Base-by-base conservation (phyloP, 2,329 filamentous ascomycete species). In the Aspergillus sp. region DNA sequence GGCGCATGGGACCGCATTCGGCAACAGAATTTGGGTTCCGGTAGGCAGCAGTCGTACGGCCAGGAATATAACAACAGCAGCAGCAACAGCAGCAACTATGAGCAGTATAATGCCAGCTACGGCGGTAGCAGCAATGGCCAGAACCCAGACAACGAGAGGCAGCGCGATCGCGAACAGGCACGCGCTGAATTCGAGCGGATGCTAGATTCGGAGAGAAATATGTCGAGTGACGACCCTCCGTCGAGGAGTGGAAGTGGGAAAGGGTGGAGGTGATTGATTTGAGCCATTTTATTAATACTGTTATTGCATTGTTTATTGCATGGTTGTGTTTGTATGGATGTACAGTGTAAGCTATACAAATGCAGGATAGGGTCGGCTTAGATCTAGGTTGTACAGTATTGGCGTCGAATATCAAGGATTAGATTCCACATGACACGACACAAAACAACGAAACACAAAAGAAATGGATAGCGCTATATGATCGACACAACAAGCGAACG, bases 181-280 rank as follows among this genome's bases (percentile, higher is more conserved):
- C 70, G 70, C 47, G 64, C 61, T 6, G 66, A 72, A 3, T 73
- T 73, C 44, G 67, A 73, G 48, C 57, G 57, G 7, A 58, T 73
- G 59, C 49, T 73, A 12, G 70, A 73, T 3, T 52, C 60, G 0
- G 71, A 73, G 54, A 55, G 68, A 43, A 61, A 63, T 27, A 47
- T 46, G 19, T 50, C 54, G 5, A 50, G 36, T 30, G 59, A 58
- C 12, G 49, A 45, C 19, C 19, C 19, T 36, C 29, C 51, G n/a
- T 30, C 46, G 29, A 47, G 46, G 12, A 45, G 27, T 12, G 49
- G 53, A 19, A 48, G 48, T 5, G 47, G 43, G 26, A 47, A 29
- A 36, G 53, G 52, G 3, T 56, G 56, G 54, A 47, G 43, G 6
- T 48, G 44, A 40, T 56, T 50, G 55, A 44, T 45, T 10, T 62